Evolutionary conservation across 345 rosid genomes (phyloP), one percentile per base, ranked within the genome.

Genomic region (Garcia nutans): DNA sequence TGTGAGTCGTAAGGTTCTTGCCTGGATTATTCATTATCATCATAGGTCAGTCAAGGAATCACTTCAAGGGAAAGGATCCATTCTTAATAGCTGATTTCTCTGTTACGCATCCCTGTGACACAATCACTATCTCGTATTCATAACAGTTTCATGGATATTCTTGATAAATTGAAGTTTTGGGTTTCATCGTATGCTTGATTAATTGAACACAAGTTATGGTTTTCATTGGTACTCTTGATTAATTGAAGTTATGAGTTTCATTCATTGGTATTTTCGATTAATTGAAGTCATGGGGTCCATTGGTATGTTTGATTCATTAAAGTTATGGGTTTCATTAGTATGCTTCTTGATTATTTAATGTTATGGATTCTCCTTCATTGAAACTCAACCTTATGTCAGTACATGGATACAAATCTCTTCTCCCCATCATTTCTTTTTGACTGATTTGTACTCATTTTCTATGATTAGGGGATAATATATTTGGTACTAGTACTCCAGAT

Each of bases 381-480:
- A 17, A 62, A 23, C 52, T 64, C 47, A 19, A 10, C 57, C 19
- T 7, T 6, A 31, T 31, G 17, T 5, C 44, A 63, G 3, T 63
- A 12, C 3, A 31, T 13, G n/a, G 44, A 19, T 17, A 37, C 22
- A 37, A 17, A 64, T 64, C 42, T 17, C 19, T 17, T 5, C 68
- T 16, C 16, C 16, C 44, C 22, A 15, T 2, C 6, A 5, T 28
- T 6, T 67, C 49, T 13, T 10, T 44, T 10, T 67, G 56, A 28
- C 62, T 54, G 17, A 78, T 77, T 73, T 83, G 78, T 33, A 47
- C 76, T 13, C 61, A 47, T 44, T 76, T 56, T 58, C 72, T 71
- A 70, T 77, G 54, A 75, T 33, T 76, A 94, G 98, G 98, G n/a
- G 98, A 94, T 87, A 92, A 91, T 56, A 92, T 94, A 84, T 94